phyloP scores from a whole-genome alignment of 2,329 filamentous ascomycete genomes.

The Fusarium burgessii region DNA sequence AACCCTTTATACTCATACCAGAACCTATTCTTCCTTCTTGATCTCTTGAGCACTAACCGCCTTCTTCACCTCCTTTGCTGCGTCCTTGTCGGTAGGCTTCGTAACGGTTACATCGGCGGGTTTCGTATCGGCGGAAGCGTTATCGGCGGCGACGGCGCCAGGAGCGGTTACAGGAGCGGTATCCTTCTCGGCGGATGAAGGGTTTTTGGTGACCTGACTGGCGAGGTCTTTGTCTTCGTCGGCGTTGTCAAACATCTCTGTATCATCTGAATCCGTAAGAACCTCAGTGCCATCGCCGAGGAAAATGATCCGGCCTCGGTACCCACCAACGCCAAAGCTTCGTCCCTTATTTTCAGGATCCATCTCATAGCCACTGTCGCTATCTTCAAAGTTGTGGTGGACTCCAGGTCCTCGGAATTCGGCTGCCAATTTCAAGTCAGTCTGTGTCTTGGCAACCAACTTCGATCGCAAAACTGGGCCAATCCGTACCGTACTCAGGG shows the following conservation, averaged over 20 bases:
- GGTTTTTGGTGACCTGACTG: constrained; percentile 80
- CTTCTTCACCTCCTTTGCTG: constrained; percentile 44
- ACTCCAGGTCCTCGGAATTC: constrained; percentile 87
- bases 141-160: constrained; percentile 34
- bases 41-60: constrained; percentile 45
- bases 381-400: constrained; percentile 86
- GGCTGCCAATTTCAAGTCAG: constrained; percentile 62
- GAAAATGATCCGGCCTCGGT: constrained; percentile 89
- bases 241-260: constrained; percentile 90
- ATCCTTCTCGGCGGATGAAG: constrained; percentile 45
- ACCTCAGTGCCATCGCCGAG: constrained; percentile 96
- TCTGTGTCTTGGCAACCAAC: constrained; percentile 3
- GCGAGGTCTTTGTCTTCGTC: constrained; percentile 89
- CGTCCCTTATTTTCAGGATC: constrained; percentile 74
- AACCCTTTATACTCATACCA: constrained; percentile 39
- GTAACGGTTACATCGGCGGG: constrained; percentile 34
- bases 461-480: constrained; percentile 50
- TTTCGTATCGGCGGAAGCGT: constrained; percentile 45
- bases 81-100: constrained; percentile 40
- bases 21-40: constrained; percentile 55
- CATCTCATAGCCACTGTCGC: constrained; percentile 80
- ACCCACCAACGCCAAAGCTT: constrained; percentile 75
- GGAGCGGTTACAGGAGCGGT: constrained; percentile 40
- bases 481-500: constrained; percentile 96
- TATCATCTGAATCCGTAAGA: constrained; percentile 87